Evolutionary conservation across 305 asterid genomes (phyloP).

Genomic region (Plantago coronopus): DNA sequence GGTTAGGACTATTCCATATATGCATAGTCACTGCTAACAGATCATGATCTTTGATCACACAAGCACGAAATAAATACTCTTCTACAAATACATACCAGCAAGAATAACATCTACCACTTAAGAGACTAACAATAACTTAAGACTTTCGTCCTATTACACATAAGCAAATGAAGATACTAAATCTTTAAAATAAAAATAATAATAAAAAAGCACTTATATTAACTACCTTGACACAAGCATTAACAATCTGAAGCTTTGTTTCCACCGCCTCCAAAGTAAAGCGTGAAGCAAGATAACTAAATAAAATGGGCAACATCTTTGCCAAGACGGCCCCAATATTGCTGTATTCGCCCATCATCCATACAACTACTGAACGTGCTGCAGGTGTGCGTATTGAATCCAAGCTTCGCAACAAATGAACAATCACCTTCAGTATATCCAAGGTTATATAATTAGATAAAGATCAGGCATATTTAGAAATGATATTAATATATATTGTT

Average conservation of each 20-base stretch:
- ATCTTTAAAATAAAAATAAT: constrained; percentile 4
- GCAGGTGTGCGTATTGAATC: constrained; percentile 68
- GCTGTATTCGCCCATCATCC: constrained; percentile 94
- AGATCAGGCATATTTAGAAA: background rate
- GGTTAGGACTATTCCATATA: too few species aligned
- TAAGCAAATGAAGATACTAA: constrained; percentile 10
- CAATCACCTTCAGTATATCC: constrained; percentile 59
- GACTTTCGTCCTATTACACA: constrained; percentile 3
- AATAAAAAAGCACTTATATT: constrained; percentile 11
- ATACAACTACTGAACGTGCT: constrained; percentile 87
- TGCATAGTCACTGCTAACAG: too few species aligned
- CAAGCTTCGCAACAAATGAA: constrained; percentile 69
- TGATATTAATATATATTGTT: constrained; percentile 3
- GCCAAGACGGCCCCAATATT: constrained; percentile 52
- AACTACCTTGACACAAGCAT: constrained; percentile 74
- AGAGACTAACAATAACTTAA: background rate
- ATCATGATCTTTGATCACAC: too few species aligned
- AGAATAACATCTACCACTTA: background rate
- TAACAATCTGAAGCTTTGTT: constrained; percentile 87
- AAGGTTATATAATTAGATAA: constrained; percentile 3
- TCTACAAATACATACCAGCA: too few species aligned
- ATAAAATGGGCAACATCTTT: constrained; percentile 60
- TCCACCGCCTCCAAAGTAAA: constrained; percentile 66
- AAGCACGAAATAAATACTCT: too few species aligned
- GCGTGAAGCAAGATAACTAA: constrained; percentile 68